phyloP scores from a whole-genome alignment of 2,329 filamentous ascomycete genomes.

The Beauveria asiatica region DNA sequence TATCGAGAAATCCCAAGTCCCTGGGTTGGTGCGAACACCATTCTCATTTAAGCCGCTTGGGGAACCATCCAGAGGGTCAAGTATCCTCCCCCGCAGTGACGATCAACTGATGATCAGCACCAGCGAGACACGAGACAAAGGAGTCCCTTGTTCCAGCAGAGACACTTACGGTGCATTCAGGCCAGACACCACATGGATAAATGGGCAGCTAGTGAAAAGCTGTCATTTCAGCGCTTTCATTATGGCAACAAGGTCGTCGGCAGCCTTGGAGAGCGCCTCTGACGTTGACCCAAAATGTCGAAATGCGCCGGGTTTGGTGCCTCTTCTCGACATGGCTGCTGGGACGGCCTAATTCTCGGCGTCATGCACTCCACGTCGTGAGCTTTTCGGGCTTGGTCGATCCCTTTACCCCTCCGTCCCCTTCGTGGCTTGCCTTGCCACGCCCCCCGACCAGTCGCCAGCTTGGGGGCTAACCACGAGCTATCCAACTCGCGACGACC shows the following conservation, averaged over 20 bases:
- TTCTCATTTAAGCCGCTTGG: neutral
- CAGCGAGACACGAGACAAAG: neutral
- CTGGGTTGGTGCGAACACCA: neutral
- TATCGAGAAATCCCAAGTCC: neutral
- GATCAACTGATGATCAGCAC: neutral
- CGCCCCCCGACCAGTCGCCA: neutral
- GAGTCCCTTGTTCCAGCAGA: neutral
- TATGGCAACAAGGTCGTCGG: neutral
- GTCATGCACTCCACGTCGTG: conserved; percentile 14
- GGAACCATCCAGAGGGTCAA: neutral
- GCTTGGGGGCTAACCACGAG: too few species aligned
- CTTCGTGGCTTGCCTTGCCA: neutral
- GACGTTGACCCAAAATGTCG: neutral
- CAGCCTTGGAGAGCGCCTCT: neutral
- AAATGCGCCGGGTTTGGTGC: neutral
- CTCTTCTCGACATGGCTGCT: neutral
- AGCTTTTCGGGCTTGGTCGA: conserved; percentile 4
- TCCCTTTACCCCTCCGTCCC: neutral
- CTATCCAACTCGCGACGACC: too few species aligned
- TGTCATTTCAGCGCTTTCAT: too few species aligned
- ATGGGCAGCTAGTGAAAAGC: too few species aligned
- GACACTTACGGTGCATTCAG: neutral
- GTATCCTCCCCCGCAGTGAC: conserved; percentile 6
- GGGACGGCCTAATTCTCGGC: conserved; percentile 16
- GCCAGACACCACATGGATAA: neutral